phyloP scores from a whole-genome alignment of 495 filamentous ascomycete species.

The Choiromyces venosus region DNA sequence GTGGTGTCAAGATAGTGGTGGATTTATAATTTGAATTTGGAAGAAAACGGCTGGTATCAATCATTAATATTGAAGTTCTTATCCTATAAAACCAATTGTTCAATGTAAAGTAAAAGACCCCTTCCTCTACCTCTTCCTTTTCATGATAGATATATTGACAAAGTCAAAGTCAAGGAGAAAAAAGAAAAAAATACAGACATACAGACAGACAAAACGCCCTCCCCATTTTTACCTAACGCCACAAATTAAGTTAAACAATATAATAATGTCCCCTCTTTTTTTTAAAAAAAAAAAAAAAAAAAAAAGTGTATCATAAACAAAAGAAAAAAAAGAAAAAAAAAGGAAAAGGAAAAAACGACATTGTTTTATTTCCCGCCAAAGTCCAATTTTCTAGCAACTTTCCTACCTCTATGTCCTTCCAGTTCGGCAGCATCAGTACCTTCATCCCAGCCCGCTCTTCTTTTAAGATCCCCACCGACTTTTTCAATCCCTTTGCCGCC shows the following conservation, averaged over 20 bases:
- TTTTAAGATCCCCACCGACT: conserved; percentile 77
- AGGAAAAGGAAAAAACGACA: background rate
- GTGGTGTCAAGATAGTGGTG: background rate
- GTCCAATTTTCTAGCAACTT: conserved; percentile 81
- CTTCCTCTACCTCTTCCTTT: too few relatives aligned
- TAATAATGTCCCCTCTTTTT: background rate
- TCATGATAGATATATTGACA: background rate
- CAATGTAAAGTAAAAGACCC: background rate
- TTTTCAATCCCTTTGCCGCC: conserved; percentile 62
- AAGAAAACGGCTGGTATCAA: background rate
- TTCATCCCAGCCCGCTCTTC: conserved; percentile 69
- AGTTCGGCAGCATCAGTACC: conserved; percentile 60
- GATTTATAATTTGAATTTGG: background rate
- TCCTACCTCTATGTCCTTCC: conserved; percentile 55
- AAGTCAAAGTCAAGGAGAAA: too few relatives aligned
- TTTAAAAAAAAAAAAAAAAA: too few relatives aligned
- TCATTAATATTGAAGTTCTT: background rate
- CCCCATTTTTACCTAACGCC: background rate
- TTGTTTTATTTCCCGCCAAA: conserved; percentile 64
- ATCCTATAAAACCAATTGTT: background rate
- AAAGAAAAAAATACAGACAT: too few relatives aligned
- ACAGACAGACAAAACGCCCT: background rate
- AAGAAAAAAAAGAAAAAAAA: too few relatives aligned
- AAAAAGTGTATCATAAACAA: too few relatives aligned
- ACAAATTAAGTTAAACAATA: background rate